Evolutionary conservation across 2,329 filamentous ascomycete species (phyloP).

Genomic region (Botrytis aclada): DNA sequence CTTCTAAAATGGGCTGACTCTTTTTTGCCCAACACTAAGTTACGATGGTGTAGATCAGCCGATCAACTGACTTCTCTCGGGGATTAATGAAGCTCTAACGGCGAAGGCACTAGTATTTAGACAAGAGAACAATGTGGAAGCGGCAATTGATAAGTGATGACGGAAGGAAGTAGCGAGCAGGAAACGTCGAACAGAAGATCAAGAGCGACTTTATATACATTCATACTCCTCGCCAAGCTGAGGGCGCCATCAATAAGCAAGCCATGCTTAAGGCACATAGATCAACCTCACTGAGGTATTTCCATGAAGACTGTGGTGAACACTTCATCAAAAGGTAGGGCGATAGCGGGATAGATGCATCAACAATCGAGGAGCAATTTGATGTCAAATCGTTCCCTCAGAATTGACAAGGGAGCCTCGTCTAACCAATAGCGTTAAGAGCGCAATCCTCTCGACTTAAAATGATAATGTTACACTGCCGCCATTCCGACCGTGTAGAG

Average conservation of each 20-base stretch:
- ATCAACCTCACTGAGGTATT: not conserved
- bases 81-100: not conserved
- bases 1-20: not conserved
- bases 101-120: not conserved
- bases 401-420: not conserved
- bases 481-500: not conserved
- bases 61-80: not conserved
- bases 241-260: not conserved
- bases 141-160: not conserved
- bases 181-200: not conserved
- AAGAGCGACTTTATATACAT: not conserved
- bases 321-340: not conserved
- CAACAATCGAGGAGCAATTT: not conserved
- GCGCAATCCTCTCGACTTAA: not conserved
- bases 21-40: not conserved
- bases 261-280: not conserved
- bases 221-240: not conserved
- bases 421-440: constrained; percentile 3
- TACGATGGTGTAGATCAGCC: not conserved
- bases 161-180: not conserved
- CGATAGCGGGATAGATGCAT: not conserved
- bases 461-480: not conserved
- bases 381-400: not conserved
- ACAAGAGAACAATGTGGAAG: not conserved
- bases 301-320: not conserved